These are phyloP conservation scores for Solanum arcanum DNA, from an alignment of 257 asterid species.

Conservation along the genomic window DNA sequence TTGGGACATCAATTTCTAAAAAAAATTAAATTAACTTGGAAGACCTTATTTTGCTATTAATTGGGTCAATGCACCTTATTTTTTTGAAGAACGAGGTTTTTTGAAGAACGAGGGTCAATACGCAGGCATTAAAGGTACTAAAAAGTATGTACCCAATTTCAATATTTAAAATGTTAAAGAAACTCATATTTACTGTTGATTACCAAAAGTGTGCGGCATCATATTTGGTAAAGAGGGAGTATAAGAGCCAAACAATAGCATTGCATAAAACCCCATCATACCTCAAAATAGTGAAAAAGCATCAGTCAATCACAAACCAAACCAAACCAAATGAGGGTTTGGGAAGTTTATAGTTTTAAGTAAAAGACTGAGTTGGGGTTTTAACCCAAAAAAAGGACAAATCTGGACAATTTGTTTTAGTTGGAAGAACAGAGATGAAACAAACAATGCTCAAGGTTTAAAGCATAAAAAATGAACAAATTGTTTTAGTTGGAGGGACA, in stretches of 20 bases:
- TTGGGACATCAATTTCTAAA: background rate
- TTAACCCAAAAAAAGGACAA: background rate
- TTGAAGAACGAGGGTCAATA: background rate
- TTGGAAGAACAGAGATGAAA: background rate
- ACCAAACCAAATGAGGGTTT: background rate
- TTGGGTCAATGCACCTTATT: background rate
- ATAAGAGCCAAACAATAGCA: background rate
- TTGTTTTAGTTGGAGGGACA: background rate
- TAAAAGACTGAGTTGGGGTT: background rate
- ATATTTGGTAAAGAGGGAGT: background rate
- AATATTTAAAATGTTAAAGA: background rate
- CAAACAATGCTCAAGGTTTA: background rate
- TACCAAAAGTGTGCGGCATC: background rate
- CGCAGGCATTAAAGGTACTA: background rate
- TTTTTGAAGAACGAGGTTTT: background rate
- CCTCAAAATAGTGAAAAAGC: background rate
- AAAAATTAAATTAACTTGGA: background rate
- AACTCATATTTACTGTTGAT: background rate
- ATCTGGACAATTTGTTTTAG: background rate
- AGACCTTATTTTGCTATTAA: background rate
- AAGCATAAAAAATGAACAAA: background rate
- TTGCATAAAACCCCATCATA: background rate
- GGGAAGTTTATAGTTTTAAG: background rate
- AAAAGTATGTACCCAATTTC: background rate
- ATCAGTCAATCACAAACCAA: background rate